Evolutionary conservation across 306 rosid genomes (phyloP).

Genomic region (Dryas drummondii): DNA sequence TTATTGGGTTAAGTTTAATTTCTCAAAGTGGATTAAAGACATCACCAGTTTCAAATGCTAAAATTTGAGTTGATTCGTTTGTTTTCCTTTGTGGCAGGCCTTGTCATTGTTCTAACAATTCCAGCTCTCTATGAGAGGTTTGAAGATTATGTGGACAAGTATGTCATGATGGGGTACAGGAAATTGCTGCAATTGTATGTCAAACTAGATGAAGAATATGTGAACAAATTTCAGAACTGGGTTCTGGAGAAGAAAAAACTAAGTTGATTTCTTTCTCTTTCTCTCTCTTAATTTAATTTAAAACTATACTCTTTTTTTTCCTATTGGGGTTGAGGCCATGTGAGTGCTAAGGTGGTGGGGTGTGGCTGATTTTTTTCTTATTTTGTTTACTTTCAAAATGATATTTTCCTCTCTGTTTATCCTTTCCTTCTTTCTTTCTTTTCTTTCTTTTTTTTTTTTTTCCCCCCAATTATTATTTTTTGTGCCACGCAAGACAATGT

Average conservation of each 20-base stretch:
- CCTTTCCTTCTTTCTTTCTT: no score
- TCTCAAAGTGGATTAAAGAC: background rate
- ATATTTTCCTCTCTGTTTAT: conserved; percentile 7
- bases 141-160: conserved; percentile 68
- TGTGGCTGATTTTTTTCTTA: background rate
- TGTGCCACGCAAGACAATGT: background rate
- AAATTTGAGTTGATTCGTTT: conserved; percentile 19
- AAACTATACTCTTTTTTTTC: conserved; percentile 5
- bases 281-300: background rate
- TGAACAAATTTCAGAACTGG: conserved; percentile 51
- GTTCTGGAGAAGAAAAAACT: conserved; percentile 70
- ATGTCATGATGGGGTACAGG: conserved; percentile 49
- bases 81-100: conserved; percentile 55
- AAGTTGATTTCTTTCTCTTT: conserved; percentile 42
- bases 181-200: conserved; percentile 55
- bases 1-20: conserved; percentile 19
- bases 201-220: conserved; percentile 51
- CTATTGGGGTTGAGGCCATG: conserved; percentile 26
- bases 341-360: conserved; percentile 30
- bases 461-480: background rate
- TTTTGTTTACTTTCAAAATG: background rate
- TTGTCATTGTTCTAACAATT: conserved; percentile 64
- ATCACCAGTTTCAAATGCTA: conserved; percentile 1
- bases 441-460: background rate
- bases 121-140: conserved; percentile 81